Evolutionary conservation across 352 stramenopile species (phyloP).

Genomic region (Thalassiosira gravida): DNA sequence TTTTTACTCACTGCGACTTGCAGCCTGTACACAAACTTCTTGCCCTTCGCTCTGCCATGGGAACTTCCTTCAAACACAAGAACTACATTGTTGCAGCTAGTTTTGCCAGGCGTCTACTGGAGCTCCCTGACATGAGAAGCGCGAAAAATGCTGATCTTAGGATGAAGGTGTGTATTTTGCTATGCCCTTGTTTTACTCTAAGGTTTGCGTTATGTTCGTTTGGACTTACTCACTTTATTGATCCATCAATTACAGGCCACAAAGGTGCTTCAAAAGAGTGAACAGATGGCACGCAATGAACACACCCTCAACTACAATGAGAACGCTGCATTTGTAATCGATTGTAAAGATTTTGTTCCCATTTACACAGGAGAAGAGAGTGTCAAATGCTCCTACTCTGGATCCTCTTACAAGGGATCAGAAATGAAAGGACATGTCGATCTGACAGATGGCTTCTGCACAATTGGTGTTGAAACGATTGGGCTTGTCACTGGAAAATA

Average conservation of each 20-base stretch:
- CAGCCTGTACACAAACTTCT: constrained; percentile 96
- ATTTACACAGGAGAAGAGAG: constrained; percentile 91
- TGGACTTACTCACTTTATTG: background rate
- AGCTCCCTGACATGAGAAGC: constrained; percentile 95
- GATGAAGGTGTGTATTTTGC: constrained; percentile 85
- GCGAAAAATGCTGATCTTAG: constrained; percentile 93
- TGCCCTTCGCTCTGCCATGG: constrained; percentile 98
- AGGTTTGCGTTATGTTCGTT: constrained; percentile 2
- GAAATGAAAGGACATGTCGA: constrained; percentile 91
- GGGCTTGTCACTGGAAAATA: constrained; percentile 89
- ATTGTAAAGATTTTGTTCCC: constrained; percentile 92
- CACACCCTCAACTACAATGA: constrained; percentile 97
- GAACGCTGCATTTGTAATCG: constrained; percentile 94
- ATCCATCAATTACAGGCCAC: constrained; percentile 62
- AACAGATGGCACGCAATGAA: constrained; percentile 98
- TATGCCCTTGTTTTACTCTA: background rate
- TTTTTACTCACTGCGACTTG: constrained; percentile 99
- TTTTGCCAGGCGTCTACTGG: constrained; percentile 97
- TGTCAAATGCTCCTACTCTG: constrained; percentile 95
- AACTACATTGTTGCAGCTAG: constrained; percentile 98
- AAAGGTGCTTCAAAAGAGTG: constrained; percentile 97
- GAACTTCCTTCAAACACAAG: constrained; percentile 98
- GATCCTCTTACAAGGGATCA: constrained; percentile 88
- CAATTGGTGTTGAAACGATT: constrained; percentile 93
- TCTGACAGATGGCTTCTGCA: constrained; percentile 91